Conservation (phyloP, 1,284 basidiomycete species). For the Gastroboletus turbinatus region DNA sequence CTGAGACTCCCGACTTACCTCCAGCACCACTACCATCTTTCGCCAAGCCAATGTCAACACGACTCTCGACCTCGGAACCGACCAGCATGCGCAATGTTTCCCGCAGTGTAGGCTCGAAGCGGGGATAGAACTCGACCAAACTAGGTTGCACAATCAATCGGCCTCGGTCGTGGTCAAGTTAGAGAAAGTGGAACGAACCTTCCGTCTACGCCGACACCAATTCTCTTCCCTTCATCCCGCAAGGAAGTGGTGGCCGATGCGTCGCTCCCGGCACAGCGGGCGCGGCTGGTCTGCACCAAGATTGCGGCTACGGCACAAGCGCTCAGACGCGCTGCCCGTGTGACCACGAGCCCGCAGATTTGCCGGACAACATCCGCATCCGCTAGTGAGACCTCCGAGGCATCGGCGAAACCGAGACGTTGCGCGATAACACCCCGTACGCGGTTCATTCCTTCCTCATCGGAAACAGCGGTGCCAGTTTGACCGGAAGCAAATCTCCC, state of each 20-base stretch:
- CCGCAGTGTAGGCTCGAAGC: constrained; percentile 76
- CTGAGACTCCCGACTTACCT: constrained; percentile 55
- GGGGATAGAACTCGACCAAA: constrained; percentile 88
- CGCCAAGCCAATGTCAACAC: constrained; percentile 85
- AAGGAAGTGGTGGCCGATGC: constrained; percentile 35
- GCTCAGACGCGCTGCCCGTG: constrained; percentile 81
- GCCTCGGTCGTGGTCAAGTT: not conserved
- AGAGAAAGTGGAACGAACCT: constrained; percentile 46
- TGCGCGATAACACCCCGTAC: constrained; percentile 62
- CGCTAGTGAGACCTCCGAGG: constrained; percentile 47
- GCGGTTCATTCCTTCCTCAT: constrained; percentile 40
- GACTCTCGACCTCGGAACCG: constrained; percentile 76
- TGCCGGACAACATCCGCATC: constrained; percentile 84
- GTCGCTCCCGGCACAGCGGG: constrained; percentile 41
- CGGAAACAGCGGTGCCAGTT: not conserved
- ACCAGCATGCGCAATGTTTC: constrained; percentile 75
- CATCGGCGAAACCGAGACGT: constrained; percentile 59
- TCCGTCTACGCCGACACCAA: constrained; percentile 87
- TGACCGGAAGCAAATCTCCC: constrained; percentile 23
- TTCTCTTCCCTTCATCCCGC: constrained; percentile 48
- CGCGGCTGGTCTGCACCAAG: constrained; percentile 77
- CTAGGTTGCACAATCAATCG: constrained; percentile 41
- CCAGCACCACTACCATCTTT: constrained; percentile 98
- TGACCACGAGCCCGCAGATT: constrained; percentile 76
- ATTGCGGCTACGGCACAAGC: constrained; percentile 87